Conservation (phyloP, 2,329 filamentous ascomycete species). For the Nannizziopsis barbatae region DNA sequence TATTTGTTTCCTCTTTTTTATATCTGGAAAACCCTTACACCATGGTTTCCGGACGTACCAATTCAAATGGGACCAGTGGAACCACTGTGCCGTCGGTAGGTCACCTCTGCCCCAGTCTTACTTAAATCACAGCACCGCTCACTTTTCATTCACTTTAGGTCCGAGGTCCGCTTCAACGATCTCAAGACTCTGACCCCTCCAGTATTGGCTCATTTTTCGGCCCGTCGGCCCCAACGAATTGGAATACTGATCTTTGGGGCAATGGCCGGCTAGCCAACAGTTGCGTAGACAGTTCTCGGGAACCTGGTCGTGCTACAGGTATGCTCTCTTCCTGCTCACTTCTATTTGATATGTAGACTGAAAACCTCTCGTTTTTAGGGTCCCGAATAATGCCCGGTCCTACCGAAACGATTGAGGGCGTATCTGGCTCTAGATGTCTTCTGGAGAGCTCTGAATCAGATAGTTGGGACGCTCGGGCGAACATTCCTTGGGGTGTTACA, state of each 20-base stretch:
- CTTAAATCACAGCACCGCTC: neutral
- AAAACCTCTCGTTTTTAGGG: neutral
- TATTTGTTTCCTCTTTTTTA: neutral
- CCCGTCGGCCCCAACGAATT: conserved; percentile 27
- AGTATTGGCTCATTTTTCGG: conserved; percentile 37
- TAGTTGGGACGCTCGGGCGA: conserved; percentile 44
- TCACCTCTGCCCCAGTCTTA: neutral
- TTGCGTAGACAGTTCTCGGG: neutral
- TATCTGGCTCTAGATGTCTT: conserved; percentile 59
- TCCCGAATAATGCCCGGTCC: conserved; percentile 18
- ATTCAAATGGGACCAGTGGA: conserved; percentile 24
- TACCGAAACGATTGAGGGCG: conserved; percentile 36
- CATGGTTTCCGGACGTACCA: conserved; percentile 29
- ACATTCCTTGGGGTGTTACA: conserved; percentile 48
- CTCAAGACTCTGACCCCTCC: conserved; percentile 30
- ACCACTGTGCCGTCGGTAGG: conserved; percentile 27
- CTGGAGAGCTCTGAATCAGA: conserved; percentile 59
- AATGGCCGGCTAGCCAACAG: conserved; percentile 29
- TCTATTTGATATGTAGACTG: neutral
- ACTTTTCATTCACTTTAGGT: neutral
- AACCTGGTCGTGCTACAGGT: conserved; percentile 4
- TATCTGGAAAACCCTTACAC: conserved; percentile 13
- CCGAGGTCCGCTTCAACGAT: conserved; percentile 23
- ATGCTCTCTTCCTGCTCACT: neutral
- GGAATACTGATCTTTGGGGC: conserved; percentile 45